These are phyloP conservation scores for Lomentospora prolificans DNA, from an alignment of 2,329 filamentous ascomycete species.

Conservation along the genomic window DNA sequence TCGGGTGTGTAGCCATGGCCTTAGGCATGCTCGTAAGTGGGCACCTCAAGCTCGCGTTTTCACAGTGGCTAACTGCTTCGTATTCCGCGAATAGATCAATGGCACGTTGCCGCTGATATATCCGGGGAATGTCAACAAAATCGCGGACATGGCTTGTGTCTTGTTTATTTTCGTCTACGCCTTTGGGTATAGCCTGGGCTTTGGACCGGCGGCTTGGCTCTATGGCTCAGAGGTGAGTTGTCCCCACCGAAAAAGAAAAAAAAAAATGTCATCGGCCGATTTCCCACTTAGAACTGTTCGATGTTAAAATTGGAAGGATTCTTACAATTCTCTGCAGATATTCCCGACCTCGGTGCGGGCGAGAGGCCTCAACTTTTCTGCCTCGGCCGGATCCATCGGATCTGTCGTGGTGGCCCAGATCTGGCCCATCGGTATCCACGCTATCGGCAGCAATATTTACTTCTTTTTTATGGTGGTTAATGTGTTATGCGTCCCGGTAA, in stretches of 20 bases:
- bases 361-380: slow-evolving; percentile 44
- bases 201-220: slow-evolving; percentile 48
- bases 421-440: slow-evolving; percentile 44
- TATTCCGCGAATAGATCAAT: no score
- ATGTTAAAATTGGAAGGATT: not conserved
- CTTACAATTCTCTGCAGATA: slow-evolving; percentile 26
- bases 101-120: slow-evolving; percentile 41
- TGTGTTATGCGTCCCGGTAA: slow-evolving; percentile 33
- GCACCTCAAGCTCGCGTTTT: no score
- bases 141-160: slow-evolving; percentile 40
- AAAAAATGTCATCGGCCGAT: no score
- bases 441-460: slow-evolving; percentile 41
- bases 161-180: slow-evolving; percentile 49
- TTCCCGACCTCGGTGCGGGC: slow-evolving; percentile 49
- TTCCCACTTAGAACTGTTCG: no score
- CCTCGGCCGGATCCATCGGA: slow-evolving; percentile 44
- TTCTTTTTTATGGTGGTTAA: slow-evolving; percentile 49
- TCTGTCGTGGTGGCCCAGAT: slow-evolving; percentile 43
- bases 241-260: not conserved
- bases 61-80: no score
- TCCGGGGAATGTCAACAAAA: slow-evolving; percentile 35
- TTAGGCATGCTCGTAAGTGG: slow-evolving; percentile 38
- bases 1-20: slow-evolving; percentile 42
- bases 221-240: slow-evolving; percentile 46
- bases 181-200: slow-evolving; percentile 47